Conservation (phyloP, 805 yeast genomes). For the Kluyveromyces starmeri region DNA sequence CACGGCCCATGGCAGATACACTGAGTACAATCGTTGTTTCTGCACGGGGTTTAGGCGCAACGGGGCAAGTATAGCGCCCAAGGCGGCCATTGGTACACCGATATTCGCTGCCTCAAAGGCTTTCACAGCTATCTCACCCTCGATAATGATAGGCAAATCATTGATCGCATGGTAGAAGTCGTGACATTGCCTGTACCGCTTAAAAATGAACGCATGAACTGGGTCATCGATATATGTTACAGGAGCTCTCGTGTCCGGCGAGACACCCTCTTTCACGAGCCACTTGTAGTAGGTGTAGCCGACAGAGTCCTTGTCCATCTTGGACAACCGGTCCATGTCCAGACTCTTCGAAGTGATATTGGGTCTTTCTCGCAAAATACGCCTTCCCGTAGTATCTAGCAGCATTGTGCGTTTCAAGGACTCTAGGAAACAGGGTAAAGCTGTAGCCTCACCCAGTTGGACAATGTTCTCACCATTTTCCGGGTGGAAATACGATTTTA, state of each 20-base stretch:
- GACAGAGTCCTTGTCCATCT: slow-evolving; percentile 57
- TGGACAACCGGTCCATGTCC: slow-evolving; percentile 49
- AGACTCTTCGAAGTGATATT: slow-evolving; percentile 68
- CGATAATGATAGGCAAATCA: slow-evolving; percentile 81
- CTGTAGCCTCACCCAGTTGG: slow-evolving; percentile 86
- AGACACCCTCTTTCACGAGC: slow-evolving; percentile 79
- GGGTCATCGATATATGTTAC: slow-evolving; percentile 85
- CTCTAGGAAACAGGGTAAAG: slow-evolving; percentile 57
- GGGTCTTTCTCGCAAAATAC: slow-evolving; percentile 71
- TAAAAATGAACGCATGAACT: slow-evolving; percentile 86
- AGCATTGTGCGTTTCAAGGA: slow-evolving; percentile 67
- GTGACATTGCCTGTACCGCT: slow-evolving; percentile 91
- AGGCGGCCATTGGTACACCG: slow-evolving; percentile 91
- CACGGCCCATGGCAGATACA: slow-evolving; percentile 85
- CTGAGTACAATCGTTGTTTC: slow-evolving; percentile 50
- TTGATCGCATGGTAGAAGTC: slow-evolving; percentile 93
- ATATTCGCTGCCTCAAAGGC: slow-evolving; percentile 86
- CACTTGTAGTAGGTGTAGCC: slow-evolving; percentile 76
- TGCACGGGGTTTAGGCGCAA: slow-evolving; percentile 58
- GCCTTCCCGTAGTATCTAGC: slow-evolving; percentile 63
- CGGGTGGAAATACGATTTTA: slow-evolving; percentile 71
- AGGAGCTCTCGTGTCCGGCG: slow-evolving; percentile 87
- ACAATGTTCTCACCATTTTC: slow-evolving; percentile 68
- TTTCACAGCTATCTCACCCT: slow-evolving; percentile 94
- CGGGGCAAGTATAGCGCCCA: slow-evolving; percentile 89